A percentile compares a stretch with the other conserved stretches of the same genome.
These are phyloP conservation scores for Picochlorum sp. DNA, from an alignment of 139 green algal species.

Conservation along the genomic window DNA sequence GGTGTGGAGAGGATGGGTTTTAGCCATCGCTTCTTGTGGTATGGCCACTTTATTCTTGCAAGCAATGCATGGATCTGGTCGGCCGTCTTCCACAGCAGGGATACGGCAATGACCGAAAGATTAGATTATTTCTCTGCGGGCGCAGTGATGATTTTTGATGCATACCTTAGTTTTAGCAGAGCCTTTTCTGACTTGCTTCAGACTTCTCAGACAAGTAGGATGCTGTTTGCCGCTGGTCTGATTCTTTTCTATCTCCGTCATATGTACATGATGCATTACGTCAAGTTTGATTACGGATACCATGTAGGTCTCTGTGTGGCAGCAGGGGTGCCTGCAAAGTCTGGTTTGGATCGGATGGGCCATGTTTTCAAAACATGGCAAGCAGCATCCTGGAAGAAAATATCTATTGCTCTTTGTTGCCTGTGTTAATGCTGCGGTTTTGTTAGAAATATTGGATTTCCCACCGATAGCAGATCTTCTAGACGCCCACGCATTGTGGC, in stretches of 20 bases:
- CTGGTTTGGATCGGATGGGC: constrained; percentile 40
- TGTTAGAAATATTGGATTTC: constrained; percentile 82
- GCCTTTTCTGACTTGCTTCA: background rate
- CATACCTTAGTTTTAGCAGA: constrained; percentile 27
- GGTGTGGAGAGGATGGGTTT: background rate
- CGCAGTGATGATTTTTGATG: constrained; percentile 26
- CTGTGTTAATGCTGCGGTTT: constrained; percentile 42
- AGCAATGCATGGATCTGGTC: constrained; percentile 69
- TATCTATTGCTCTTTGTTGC: constrained; percentile 49
- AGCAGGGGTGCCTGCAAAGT: constrained; percentile 37
- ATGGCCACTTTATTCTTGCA: constrained; percentile 38
- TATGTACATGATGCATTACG: constrained; percentile 58
- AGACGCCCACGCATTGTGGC: constrained; percentile 80
- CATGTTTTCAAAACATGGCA: background rate
- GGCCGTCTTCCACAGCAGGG: constrained; percentile 70
- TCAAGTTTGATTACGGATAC: constrained; percentile 84
- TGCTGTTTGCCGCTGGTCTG: constrained; percentile 2
- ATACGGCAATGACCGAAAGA: constrained; percentile 46
- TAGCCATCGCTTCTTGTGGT: constrained; percentile 42
- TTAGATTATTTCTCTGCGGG: constrained; percentile 62
- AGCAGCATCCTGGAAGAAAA: constrained; percentile 25
- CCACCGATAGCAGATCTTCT: constrained; percentile 51
- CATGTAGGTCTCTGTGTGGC: constrained; percentile 70
- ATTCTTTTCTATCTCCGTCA: constrained; percentile 33
- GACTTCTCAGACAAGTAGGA: background rate